Evolutionary conservation across 768 basidiomycete genomes (phyloP).

Genomic region (Leccinellum rugosiceps): DNA sequence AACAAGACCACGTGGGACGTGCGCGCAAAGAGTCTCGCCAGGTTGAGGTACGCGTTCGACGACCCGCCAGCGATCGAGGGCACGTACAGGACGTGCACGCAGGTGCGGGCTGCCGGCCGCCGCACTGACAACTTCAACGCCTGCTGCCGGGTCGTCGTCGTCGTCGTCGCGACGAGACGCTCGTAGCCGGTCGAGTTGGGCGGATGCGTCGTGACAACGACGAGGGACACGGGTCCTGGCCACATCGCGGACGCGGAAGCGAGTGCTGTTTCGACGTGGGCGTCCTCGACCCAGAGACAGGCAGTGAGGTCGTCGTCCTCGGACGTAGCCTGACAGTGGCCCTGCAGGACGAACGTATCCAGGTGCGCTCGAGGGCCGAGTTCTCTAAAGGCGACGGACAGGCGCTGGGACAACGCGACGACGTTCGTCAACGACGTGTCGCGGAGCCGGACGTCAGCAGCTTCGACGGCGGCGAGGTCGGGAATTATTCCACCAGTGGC

Average conservation of each 20-base stretch:
- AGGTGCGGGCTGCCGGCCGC: too few species aligned
- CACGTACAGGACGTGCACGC: conserved; percentile 48
- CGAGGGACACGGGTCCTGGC: conserved; percentile 50
- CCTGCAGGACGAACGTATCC: conserved; percentile 36
- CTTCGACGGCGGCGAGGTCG: not conserved
- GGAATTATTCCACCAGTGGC: not conserved
- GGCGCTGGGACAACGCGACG: conserved; percentile 28
- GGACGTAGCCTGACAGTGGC: conserved; percentile 4
- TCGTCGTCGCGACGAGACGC: conserved; percentile 6
- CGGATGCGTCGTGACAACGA: conserved; percentile 40
- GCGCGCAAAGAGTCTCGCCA: conserved; percentile 57
- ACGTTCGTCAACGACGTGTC: conserved; percentile 22
- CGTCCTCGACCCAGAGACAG: conserved; percentile 48
- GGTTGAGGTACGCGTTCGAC: conserved; percentile 57
- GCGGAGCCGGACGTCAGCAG: not conserved
- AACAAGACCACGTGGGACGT: conserved; percentile 49
- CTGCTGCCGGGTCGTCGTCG: too few species aligned
- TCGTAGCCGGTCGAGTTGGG: conserved; percentile 26
- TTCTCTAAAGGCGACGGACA: conserved; percentile 36
- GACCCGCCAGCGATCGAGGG: conserved; percentile 33
- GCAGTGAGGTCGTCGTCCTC: conserved; percentile 34
- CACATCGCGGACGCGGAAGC: conserved; percentile 37
- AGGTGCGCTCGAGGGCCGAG: conserved; percentile 27
- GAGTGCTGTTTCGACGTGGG: conserved; percentile 32
- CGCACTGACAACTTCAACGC: too few species aligned